Percentiles rank a stretch among this genome's conserved stretches.
phyloP scores from a whole-genome alignment of 2,329 filamentous ascomycete species.

The Talaromyces sp. region DNA sequence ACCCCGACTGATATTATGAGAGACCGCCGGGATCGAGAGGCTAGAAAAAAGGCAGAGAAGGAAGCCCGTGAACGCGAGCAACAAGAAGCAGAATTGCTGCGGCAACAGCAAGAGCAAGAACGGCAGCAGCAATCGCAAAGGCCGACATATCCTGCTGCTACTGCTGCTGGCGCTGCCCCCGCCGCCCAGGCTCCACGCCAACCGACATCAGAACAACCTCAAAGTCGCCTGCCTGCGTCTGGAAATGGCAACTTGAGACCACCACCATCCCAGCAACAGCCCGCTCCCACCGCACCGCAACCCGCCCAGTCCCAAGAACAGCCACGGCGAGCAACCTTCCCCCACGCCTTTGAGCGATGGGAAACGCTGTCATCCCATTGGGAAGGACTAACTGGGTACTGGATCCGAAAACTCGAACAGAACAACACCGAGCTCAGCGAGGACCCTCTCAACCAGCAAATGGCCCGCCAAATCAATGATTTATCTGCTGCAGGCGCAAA shows the following conservation, averaged over 20 bases:
- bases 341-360: slow-evolving; percentile 96
- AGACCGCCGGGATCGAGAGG: slow-evolving; percentile 71
- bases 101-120: slow-evolving; percentile 35
- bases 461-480: slow-evolving; percentile 91
- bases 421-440: slow-evolving; percentile 79
- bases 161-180: slow-evolving; percentile 29
- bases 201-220: not conserved
- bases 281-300: slow-evolving; percentile 18
- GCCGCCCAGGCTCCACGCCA: not conserved
- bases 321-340: slow-evolving; percentile 63
- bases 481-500: slow-evolving; percentile 96
- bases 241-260: slow-evolving; percentile 6
- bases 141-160: slow-evolving; percentile 37
- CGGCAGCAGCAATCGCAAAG: slow-evolving; percentile 20
- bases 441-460: slow-evolving; percentile 77
- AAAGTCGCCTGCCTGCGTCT: not conserved
- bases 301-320: slow-evolving; percentile 26
- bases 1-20: slow-evolving; percentile 91
- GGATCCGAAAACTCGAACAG: slow-evolving; percentile 87
- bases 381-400: slow-evolving; percentile 96
- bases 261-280: slow-evolving; percentile 11
- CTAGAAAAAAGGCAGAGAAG: slow-evolving; percentile 60
- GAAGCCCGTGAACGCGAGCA: slow-evolving; percentile 54
- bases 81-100: slow-evolving; percentile 43
- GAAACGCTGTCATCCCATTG: slow-evolving; percentile 94